Conservation (phyloP, 2,329 filamentous ascomycete species). For the Botryotinia globosa region DNA sequence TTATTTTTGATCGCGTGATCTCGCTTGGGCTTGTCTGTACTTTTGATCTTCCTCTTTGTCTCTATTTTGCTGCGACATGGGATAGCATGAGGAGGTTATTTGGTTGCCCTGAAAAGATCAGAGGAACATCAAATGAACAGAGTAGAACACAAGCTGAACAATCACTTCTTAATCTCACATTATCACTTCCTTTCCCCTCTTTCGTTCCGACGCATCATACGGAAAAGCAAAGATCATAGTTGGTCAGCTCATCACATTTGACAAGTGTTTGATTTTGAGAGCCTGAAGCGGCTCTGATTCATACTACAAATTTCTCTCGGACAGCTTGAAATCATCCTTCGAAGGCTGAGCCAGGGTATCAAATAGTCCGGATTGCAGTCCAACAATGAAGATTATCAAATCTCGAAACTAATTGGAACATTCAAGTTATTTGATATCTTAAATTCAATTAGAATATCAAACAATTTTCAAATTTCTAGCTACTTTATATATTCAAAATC, state of each 20-base stretch:
- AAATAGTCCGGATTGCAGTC: too few relatives aligned
- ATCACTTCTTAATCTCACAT: neutral
- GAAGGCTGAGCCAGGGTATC: too few relatives aligned
- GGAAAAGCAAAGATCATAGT: neutral
- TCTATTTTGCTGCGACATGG: neutral
- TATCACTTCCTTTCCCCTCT: neutral
- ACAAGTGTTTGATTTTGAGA: neutral
- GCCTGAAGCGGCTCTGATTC: neutral
- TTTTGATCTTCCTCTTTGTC: neutral
- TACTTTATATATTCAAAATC: too few relatives aligned
- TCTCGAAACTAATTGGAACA: too few relatives aligned
- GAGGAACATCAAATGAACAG: neutral
- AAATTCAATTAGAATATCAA: too few relatives aligned
- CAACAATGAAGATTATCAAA: too few relatives aligned
- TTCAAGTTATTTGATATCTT: too few relatives aligned
- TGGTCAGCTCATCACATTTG: neutral
- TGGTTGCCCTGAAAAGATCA: neutral
- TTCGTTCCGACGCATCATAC: neutral
- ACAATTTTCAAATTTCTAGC: too few relatives aligned
- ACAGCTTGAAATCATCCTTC: neutral
- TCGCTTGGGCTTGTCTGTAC: neutral
- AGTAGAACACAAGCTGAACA: neutral
- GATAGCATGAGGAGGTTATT: neutral
- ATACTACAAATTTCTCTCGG: too few relatives aligned
- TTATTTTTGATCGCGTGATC: neutral